Conservation (phyloP, 768 basidiomycete genomes). For the Mycena floridula region DNA sequence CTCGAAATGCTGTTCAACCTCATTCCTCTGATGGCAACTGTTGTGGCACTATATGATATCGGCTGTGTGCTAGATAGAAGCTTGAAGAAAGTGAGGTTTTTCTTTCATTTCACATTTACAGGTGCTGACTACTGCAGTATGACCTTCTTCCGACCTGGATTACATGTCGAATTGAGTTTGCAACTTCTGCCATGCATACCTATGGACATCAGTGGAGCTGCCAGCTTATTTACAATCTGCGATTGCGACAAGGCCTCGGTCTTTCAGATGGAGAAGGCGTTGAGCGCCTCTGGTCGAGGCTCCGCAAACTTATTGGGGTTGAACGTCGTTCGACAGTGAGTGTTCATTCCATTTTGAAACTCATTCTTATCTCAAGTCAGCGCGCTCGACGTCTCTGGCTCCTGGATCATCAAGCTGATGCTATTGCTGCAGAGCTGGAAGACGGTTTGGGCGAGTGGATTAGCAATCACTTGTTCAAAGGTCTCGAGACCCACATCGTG, state of each 20-base stretch:
- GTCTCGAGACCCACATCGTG: background rate
- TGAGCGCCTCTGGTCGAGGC: constrained; percentile 11
- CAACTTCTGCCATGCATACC: constrained; percentile 12
- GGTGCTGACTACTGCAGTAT: background rate
- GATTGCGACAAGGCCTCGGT: constrained; percentile 9
- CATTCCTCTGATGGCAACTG: background rate
- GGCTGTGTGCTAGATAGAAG: background rate
- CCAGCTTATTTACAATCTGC: constrained; percentile 10
- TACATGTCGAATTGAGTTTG: constrained; percentile 8
- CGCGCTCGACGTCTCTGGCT: background rate
- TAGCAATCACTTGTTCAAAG: background rate
- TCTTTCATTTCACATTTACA: background rate
- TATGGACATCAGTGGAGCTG: constrained; percentile 16
- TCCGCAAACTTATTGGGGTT: constrained; percentile 6
- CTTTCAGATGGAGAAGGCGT: constrained; percentile 13
- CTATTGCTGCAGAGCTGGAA: background rate
- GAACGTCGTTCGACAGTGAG: constrained; percentile 1
- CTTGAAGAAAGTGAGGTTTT: background rate
- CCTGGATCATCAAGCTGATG: background rate
- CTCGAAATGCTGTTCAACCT: constrained; percentile 6
- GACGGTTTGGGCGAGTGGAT: background rate
- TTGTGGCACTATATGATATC: background rate
- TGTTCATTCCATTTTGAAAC: background rate
- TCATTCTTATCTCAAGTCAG: background rate
- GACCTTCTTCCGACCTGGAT: background rate